Percentiles rank a stretch among this genome's conserved stretches.
phyloP scores from a whole-genome alignment of 768 basidiomycete genomes.

The Collybiopsis luxurians region DNA sequence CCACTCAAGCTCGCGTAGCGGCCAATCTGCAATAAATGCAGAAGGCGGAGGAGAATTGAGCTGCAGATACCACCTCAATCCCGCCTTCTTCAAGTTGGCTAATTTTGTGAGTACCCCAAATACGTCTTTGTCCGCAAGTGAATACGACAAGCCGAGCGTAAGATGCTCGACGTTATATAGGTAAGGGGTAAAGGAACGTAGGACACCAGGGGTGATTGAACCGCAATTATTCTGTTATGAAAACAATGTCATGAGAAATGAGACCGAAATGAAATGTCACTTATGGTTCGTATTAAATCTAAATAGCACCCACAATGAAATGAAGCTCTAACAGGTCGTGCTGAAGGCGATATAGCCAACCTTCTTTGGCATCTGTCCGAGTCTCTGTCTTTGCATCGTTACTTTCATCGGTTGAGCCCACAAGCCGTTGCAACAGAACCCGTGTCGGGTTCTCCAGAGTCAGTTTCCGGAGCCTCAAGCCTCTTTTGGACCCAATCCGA shows the following conservation, averaged over 20 bases:
- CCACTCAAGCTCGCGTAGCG: background rate
- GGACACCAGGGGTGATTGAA: conserved; percentile 60
- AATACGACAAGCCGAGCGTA: conserved; percentile 57
- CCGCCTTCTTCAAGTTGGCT: conserved; percentile 25
- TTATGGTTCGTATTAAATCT: too few relatives aligned
- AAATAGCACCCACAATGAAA: too few relatives aligned
- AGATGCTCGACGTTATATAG: conserved; percentile 34
- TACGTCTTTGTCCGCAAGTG: conserved; percentile 51
- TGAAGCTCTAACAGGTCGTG: conserved; percentile 34
- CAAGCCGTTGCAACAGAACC: conserved; percentile 9
- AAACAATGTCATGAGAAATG: background rate
- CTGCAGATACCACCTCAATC: conserved; percentile 1
- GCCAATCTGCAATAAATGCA: conserved; percentile 1
- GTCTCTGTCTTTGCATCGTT: conserved; percentile 9
- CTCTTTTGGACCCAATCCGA: background rate
- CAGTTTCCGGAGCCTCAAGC: conserved; percentile 6
- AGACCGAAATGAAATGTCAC: conserved; percentile 11
- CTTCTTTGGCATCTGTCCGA: background rate
- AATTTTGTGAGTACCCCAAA: conserved; percentile 45
- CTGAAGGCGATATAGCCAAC: conserved; percentile 38
- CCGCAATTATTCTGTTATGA: conserved; percentile 52
- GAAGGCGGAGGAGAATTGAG: background rate
- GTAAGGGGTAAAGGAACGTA: conserved; percentile 41
- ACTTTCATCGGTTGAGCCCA: conserved; percentile 15
- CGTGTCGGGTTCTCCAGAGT: conserved; percentile 5